phyloP scores from a whole-genome alignment of 139 green algal genomes.

The Choricystis sp. region DNA sequence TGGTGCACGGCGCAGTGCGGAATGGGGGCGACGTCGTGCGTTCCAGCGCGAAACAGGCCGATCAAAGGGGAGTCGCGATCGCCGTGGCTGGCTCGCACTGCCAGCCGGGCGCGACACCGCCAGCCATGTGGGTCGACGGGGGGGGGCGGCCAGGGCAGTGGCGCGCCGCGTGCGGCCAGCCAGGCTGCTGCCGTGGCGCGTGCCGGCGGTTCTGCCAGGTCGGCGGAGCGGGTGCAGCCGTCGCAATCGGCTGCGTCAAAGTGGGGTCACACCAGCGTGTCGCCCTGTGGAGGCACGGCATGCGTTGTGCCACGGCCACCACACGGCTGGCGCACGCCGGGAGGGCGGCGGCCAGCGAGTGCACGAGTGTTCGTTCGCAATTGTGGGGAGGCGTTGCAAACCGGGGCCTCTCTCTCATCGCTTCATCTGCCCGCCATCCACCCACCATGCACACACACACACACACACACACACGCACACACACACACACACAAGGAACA shows the following conservation, averaged over 20 bases:
- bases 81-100: not conserved
- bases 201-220: not conserved
- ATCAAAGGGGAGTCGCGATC: not conserved
- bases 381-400: too few species aligned
- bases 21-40: not conserved
- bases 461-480: too few species aligned
- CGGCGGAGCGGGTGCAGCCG: not conserved
- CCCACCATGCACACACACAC: too few species aligned
- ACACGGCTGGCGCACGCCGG: too few species aligned
- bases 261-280: conserved; percentile 12
- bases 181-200: not conserved
- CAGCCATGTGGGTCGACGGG: not conserved
- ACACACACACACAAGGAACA: too few species aligned
- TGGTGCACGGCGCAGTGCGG: not conserved
- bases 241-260: not conserved
- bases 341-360: too few species aligned
- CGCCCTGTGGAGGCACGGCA: not conserved
- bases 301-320: not conserved
- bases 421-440: too few species aligned
- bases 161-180: not conserved
- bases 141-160: not conserved
- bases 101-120: not conserved
- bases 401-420: too few species aligned
- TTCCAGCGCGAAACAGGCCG: not conserved
- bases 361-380: too few species aligned